Base-by-base conservation (phyloP, 495 filamentous ascomycete genomes). In the Annulohypoxylon maeteangense region DNA sequence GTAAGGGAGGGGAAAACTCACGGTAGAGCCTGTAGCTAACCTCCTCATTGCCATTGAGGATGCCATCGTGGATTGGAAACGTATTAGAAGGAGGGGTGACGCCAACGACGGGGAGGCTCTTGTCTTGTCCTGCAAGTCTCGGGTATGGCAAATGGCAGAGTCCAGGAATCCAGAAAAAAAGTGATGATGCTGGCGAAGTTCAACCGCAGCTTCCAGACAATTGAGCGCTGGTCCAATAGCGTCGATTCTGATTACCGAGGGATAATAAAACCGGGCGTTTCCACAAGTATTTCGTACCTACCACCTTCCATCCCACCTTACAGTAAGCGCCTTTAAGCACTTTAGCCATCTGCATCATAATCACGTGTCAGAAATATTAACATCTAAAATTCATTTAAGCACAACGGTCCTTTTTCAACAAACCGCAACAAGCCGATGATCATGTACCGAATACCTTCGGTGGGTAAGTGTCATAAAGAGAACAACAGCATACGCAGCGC, bases 31-130 rank as follows among this genome's bases (percentile, higher is more conserved):
- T 51, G 78, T 45, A 67, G 79, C 82, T 58, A 85, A 72, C 64
- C 81, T 81, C 75, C 82, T 84, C 80, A 81, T 70, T 75, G 82
- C 82, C 82, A 84, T 84, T 80, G 83, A 82, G 58, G 83, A 83
- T 65, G 83, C 83, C 83, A 85, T 84, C 76, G 79, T 80, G 44
- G 42, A 60, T 60, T 54, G 18, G 32, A 56, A 23, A 44, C 7
- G 27, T 60, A 63, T 36, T 50, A 25, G 62, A 42, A 50, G 32
- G 54, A 71, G 65, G 45, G 54, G 62, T 45, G 64, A 67, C 53
- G 67, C 65, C 58, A 68, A 61, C 67, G 48, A 50, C 62, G 50
- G 20, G 40, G 62, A 70, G 62, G 58, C 62, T 75, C 67, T 70
- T 70, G 47, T 74, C 75, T 74, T 76, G 75, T 76, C 75, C 74